Conservation (phyloP, 108 stramenopile species). For the Pseudonitzschia multistriata region DNA sequence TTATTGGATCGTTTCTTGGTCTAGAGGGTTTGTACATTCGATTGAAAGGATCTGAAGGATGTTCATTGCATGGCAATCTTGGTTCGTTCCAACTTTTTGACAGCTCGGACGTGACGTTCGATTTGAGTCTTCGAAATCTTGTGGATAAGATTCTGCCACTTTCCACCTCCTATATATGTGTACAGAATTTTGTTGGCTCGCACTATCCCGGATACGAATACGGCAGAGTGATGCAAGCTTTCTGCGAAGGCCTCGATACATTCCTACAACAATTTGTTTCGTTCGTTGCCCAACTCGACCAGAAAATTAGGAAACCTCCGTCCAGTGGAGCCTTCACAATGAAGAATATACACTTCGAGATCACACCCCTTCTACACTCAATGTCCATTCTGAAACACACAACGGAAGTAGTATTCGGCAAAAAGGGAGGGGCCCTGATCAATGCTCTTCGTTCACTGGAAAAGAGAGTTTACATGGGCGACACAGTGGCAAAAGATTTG, state of each 20-base stretch:
- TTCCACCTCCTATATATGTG: constrained; percentile 58
- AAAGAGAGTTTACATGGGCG: constrained; percentile 51
- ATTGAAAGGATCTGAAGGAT: constrained; percentile 22
- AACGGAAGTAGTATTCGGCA: constrained; percentile 37
- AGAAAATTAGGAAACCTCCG: constrained; percentile 36
- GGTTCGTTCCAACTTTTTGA: constrained; percentile 39
- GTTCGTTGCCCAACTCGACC: constrained; percentile 73
- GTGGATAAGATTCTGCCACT: constrained; percentile 72
- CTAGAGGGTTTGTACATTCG: constrained; percentile 64
- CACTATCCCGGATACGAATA: constrained; percentile 71
- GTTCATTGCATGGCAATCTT: constrained; percentile 3
- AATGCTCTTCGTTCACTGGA: constrained; percentile 56
- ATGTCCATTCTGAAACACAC: constrained; percentile 71
- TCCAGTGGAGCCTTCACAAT: constrained; percentile 50
- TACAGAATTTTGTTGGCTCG: constrained; percentile 62
- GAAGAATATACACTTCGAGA: constrained; percentile 69
- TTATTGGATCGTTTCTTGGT: constrained; percentile 81
- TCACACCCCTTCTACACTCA: constrained; percentile 68
- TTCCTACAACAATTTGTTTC: constrained; percentile 75
- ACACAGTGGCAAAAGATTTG: constrained; percentile 58
- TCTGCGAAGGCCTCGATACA: constrained; percentile 74
- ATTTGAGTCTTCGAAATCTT: constrained; percentile 48
- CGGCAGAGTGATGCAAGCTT: constrained; percentile 83
- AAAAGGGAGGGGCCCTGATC: constrained; percentile 83
- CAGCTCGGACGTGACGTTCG: constrained; percentile 35